A percentile compares a stretch with the other conserved stretches of the same genome.
Evolutionary conservation across 1,284 basidiomycete genomes (phyloP).

Genomic region (Amylostereum areolatum): DNA sequence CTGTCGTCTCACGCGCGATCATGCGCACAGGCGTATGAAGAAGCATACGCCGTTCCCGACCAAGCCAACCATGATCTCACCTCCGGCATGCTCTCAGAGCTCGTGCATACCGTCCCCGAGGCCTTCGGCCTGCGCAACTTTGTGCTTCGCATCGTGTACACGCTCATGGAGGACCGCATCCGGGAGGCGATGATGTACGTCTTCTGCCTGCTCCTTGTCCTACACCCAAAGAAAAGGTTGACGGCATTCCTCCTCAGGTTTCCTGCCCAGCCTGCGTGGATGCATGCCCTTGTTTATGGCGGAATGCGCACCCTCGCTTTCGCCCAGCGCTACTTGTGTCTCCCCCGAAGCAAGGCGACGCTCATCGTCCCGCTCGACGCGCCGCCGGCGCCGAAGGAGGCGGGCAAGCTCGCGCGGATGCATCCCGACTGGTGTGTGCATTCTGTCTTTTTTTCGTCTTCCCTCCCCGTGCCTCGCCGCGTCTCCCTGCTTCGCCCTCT

Average conservation of each 20-base stretch:
- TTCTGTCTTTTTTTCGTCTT: neutral
- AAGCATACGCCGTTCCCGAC: slow-evolving; percentile 31
- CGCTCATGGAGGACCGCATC: slow-evolving; percentile 32
- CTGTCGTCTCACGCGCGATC: neutral
- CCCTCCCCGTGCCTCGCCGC: neutral
- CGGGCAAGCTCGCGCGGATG: neutral
- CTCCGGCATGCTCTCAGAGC: slow-evolving; percentile 29
- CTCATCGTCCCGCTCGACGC: neutral
- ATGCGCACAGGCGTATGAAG: slow-evolving; percentile 31
- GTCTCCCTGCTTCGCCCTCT: neutral
- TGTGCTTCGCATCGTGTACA: slow-evolving; percentile 22
- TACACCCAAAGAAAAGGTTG: neutral
- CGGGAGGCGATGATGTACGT: slow-evolving; percentile 40
- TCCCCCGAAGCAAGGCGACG: neutral
- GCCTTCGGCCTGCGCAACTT: slow-evolving; percentile 30
- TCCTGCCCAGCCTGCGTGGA: neutral
- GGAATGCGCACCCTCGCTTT: neutral
- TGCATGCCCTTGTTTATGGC: neutral
- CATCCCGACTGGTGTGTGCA: neutral
- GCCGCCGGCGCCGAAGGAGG: neutral
- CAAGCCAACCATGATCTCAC: slow-evolving; percentile 32
- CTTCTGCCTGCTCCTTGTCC: neutral
- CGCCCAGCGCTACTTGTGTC: neutral
- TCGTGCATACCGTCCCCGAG: slow-evolving; percentile 30
- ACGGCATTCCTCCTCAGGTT: neutral